Evolutionary conservation across 306 rosid species (phyloP).

Genomic region (Lagenaria siceraria): DNA sequence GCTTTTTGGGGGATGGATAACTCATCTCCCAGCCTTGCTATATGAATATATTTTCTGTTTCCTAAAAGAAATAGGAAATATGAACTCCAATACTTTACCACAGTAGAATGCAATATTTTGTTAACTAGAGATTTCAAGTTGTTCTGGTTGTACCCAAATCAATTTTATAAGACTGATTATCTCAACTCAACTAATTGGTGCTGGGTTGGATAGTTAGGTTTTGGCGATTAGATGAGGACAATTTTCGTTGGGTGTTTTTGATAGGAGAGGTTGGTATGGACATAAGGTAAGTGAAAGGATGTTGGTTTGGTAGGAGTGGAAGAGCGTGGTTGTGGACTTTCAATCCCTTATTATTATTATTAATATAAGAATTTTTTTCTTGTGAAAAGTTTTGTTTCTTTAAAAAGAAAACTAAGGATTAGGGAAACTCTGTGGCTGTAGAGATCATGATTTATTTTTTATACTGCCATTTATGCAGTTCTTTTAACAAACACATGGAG

Average conservation of each 20-base stretch:
- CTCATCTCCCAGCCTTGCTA: no score
- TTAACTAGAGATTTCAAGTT: background rate
- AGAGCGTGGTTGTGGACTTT: background rate
- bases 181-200: background rate
- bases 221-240: background rate
- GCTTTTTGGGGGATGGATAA: no score
- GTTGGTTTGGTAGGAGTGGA: background rate
- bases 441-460: background rate
- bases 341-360: background rate
- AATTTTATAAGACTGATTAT: background rate
- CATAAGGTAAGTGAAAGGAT: background rate
- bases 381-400: background rate
- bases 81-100: background rate
- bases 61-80: background rate
- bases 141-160: background rate
- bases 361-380: background rate
- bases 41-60: no score
- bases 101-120: background rate
- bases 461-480: constrained; percentile 23
- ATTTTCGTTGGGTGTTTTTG: background rate
- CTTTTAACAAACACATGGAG: constrained; percentile 49
- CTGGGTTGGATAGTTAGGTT: background rate
- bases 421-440: no score
- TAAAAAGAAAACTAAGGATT: background rate
- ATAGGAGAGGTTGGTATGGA: background rate